phyloP scores from a whole-genome alignment of 2,329 filamentous ascomycete species.

The Ophiostoma sp. region DNA sequence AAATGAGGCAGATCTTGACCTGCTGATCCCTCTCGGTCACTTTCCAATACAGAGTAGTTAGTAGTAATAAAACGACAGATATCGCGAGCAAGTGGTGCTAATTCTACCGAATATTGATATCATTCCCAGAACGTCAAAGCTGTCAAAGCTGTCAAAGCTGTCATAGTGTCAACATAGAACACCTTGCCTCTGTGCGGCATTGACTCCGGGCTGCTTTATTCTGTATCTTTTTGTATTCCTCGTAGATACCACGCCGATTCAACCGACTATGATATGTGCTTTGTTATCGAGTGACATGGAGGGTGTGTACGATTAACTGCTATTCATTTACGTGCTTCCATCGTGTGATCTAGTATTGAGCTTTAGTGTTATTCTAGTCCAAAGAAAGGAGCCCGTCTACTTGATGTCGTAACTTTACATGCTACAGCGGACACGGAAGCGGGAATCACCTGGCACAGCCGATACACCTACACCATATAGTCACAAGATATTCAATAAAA shows the following conservation, averaged over 20 bases:
- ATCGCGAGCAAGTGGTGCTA: slow-evolving; percentile 3
- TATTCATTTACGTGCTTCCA: not conserved
- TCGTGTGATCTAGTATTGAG: not conserved
- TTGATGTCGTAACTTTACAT: not conserved
- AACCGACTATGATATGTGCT: not conserved
- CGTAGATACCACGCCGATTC: not conserved
- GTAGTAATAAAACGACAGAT: not conserved
- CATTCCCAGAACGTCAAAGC: not conserved
- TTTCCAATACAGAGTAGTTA: not conserved
- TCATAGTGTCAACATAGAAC: not conserved
- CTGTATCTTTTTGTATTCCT: not conserved
- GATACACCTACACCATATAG: slow-evolving; percentile 3
- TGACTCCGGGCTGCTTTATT: not conserved
- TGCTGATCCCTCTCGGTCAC: not conserved
- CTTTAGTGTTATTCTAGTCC: not conserved
- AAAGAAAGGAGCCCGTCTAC: too few species aligned
- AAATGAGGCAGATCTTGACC: slow-evolving; percentile 5
- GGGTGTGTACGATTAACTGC: not conserved
- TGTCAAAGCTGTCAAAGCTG: not conserved
- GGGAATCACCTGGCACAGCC: not conserved
- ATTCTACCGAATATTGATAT: not conserved
- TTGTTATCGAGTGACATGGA: not conserved
- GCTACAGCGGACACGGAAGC: not conserved
- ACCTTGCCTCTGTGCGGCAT: not conserved
- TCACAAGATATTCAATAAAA: not conserved